Evolutionary conservation across 106 monocot genomes (phyloP).

Genomic region (Phalaenopsis equestris): DNA sequence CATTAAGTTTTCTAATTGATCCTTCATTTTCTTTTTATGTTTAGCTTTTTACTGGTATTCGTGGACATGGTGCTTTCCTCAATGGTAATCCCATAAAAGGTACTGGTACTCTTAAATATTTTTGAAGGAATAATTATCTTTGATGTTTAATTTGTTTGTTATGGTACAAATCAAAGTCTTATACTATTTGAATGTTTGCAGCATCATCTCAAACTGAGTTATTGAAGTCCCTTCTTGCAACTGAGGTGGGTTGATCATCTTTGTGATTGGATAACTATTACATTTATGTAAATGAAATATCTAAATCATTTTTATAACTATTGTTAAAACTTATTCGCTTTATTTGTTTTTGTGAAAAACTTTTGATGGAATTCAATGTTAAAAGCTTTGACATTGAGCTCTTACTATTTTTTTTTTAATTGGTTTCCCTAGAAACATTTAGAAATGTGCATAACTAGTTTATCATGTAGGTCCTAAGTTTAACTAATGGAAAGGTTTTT

Average conservation of each 20-base stretch:
- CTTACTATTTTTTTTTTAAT: not conserved
- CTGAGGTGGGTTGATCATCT: constrained; percentile 51
- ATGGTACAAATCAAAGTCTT: not conserved
- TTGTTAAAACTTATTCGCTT: not conserved
- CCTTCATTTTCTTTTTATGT: not conserved
- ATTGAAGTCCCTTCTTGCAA: constrained; percentile 84
- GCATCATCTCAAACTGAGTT: constrained; percentile 76
- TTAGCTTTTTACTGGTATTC: constrained; percentile 74
- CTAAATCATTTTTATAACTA: no score
- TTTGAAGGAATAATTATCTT: not conserved
- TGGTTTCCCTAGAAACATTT: not conserved
- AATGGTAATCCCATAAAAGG: constrained; percentile 80
- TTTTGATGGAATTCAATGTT: not conserved
- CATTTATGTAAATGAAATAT: not conserved
- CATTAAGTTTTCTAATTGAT: not conserved
- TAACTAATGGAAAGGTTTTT: not conserved
- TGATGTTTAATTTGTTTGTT: not conserved
- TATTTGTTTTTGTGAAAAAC: not conserved
- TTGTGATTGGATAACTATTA: not conserved
- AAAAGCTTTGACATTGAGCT: not conserved
- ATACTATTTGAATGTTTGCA: constrained; percentile 22
- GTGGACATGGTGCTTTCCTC: constrained; percentile 89
- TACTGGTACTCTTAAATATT: constrained; percentile 5
- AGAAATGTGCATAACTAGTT: not conserved
- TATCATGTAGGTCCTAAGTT: not conserved